Percentiles rank a stretch among this genome's conserved stretches.
These are phyloP conservation scores for Fusarium tupiense DNA, from an alignment of 2,329 filamentous ascomycete species.

Conservation along the genomic window DNA sequence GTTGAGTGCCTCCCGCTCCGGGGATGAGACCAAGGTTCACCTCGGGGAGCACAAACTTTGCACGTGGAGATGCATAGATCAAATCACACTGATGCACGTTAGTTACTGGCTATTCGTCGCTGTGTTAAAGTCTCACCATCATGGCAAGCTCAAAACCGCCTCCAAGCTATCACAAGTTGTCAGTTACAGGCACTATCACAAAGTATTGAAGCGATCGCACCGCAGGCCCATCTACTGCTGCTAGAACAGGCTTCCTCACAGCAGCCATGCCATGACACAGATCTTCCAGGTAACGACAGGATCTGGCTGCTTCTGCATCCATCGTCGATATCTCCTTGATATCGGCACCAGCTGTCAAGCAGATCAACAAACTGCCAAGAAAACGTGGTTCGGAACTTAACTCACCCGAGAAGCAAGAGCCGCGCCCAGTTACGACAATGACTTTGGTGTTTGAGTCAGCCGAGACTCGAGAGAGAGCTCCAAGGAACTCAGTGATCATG, in stretches of 20 bases:
- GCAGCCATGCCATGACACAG: constrained; percentile 45
- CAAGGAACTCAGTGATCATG: constrained; percentile 58
- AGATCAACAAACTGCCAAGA: not conserved
- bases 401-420: constrained; percentile 38
- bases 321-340: constrained; percentile 45
- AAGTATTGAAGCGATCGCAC: not conserved
- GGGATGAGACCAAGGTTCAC: constrained; percentile 51
- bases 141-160: constrained; percentile 58
- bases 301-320: constrained; percentile 39
- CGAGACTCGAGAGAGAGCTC: constrained; percentile 38
- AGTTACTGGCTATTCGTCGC: not conserved
- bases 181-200: not conserved
- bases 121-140: constrained; percentile 43
- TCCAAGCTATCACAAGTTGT: constrained; percentile 48
- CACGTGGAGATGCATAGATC: constrained; percentile 46
- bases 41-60: constrained; percentile 50
- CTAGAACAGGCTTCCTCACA: constrained; percentile 55
- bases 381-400: not conserved
- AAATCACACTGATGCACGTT: constrained; percentile 46
- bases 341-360: constrained; percentile 42
- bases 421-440: constrained; percentile 51
- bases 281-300: constrained; percentile 48
- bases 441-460: constrained; percentile 43
- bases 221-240: constrained; percentile 50
- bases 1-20: constrained; percentile 50